Base-by-base conservation (phyloP, 2,329 filamentous ascomycete genomes). In the Aureobasidium lini region DNA sequence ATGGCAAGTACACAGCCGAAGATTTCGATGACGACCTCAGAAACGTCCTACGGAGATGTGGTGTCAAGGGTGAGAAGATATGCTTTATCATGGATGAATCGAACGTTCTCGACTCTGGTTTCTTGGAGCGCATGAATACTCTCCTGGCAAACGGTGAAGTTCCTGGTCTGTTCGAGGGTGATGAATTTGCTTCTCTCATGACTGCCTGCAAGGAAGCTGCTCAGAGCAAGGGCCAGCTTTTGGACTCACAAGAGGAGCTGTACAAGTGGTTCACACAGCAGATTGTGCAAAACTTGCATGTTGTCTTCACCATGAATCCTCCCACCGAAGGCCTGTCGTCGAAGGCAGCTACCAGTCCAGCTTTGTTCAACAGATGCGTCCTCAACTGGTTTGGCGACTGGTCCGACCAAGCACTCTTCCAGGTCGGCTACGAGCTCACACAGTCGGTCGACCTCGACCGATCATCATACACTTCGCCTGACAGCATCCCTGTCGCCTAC, bases 211-310 rank as follows among this genome's bases (percentile, higher is more conserved):
- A 96, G 73, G 94, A 99, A 77, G 95, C 94, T 61, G 93, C 94
- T 18, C 94, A 99, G 73, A 87, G 92, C 63, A 94, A 99, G 77
- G 94, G 94, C 49, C 81, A 97, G 61, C 85, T 97, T 61, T 83
- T 99, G 1, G 94, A 99, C 75, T 97, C 94, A 1, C 92, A 96
- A 66, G 95, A 99, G 76, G 94, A 99, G 74, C 80, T 99, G n/a
- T 99, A 99, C 81, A 97, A 97, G 77, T 99, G 94, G 94, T 99
- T 99, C 77, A 99, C 95, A 0, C 90, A 95, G 68, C 94, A 99
- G 73, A 97, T 99, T 68, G 89, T 99, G 72, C 96, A 96, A 79
- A 99, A 99, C 70, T 78, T 99, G 42, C 94, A 99, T 69, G 94
- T 99, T 49, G 94, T 99, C 23, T 99, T 99, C 73, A 99, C 94